phyloP scores from a whole-genome alignment of 176 grass and related monocot genomes.

The Musa itinerans region DNA sequence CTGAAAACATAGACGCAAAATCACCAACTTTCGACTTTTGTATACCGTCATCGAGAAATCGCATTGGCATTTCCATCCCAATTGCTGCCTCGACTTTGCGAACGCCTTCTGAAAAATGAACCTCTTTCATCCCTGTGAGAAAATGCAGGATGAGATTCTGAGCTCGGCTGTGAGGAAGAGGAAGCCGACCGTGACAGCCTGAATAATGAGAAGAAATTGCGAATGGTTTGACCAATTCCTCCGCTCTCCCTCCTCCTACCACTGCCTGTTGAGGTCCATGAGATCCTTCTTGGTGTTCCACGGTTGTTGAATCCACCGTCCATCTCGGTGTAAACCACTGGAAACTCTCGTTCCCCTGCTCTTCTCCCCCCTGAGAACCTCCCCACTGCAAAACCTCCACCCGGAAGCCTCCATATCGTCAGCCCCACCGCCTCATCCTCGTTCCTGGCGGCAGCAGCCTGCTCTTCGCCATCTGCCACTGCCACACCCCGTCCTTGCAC shows the following conservation, averaged over 20 bases:
- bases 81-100: not conserved
- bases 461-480: not conserved
- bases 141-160: not conserved
- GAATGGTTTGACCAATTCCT: conserved; percentile 25
- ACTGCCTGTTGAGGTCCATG: conserved; percentile 29
- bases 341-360: conserved; percentile 39
- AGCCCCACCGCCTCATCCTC: conserved; percentile 47
- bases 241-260: conserved; percentile 24
- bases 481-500: not conserved
- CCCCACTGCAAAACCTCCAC: conserved; percentile 60
- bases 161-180: not conserved
- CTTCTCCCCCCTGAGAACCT: conserved; percentile 43
- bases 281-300: conserved; percentile 31
- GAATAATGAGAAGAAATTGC: conserved; percentile 43
- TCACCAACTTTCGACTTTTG: not conserved
- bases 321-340: conserved; percentile 56
- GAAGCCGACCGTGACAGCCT: conserved; percentile 24
- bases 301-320: conserved; percentile 52
- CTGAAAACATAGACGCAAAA: not conserved
- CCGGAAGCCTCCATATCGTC: conserved; percentile 66
- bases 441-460: conserved; percentile 19
- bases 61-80: not conserved
- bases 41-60: not conserved
- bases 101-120: conserved; percentile 32
- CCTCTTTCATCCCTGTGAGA: conserved; percentile 6